Percentiles rank a stretch among this genome's conserved stretches.
Conservation (phyloP, 1,139 yeast genomes). For the Blastobotrys elegans region DNA sequence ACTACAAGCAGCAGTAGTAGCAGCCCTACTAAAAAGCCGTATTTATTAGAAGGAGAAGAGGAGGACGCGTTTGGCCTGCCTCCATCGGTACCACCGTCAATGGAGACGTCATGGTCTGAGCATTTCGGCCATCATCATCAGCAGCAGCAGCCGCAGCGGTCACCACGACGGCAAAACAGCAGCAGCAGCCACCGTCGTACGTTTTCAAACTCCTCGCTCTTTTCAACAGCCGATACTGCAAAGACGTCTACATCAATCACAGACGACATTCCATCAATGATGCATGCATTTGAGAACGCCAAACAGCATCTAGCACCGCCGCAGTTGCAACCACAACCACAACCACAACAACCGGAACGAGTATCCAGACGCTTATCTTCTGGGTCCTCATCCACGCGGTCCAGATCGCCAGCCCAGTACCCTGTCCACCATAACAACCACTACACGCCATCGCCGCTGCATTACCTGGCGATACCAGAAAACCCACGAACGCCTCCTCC, state of each 20-base stretch:
- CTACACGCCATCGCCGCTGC: neutral
- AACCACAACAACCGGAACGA: slow-evolving; percentile 5
- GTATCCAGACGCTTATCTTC: neutral
- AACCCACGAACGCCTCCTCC: neutral
- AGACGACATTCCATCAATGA: slow-evolving; percentile 28
- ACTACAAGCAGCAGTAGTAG: neutral
- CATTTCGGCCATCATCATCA: slow-evolving; percentile 3
- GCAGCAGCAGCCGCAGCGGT: neutral
- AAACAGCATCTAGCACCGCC: slow-evolving; percentile 9
- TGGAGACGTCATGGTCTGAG: slow-evolving; percentile 13
- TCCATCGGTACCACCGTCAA: slow-evolving; percentile 3
- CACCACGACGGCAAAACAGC: neutral
- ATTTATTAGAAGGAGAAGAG: neutral
- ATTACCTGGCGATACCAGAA: neutral
- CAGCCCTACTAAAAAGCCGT: neutral
- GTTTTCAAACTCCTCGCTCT: slow-evolving; percentile 7
- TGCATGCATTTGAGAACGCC: slow-evolving; percentile 30
- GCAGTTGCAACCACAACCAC: neutral
- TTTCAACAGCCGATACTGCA: slow-evolving; percentile 3
- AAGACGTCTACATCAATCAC: slow-evolving; percentile 20
- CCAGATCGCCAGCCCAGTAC: neutral
- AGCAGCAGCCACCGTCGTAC: slow-evolving; percentile 5
- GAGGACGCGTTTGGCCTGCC: neutral
- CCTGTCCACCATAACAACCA: neutral
- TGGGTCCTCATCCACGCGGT: neutral